Base-by-base conservation (phyloP, 164 flowering plant species). In the Paratinospora sagittata region DNA sequence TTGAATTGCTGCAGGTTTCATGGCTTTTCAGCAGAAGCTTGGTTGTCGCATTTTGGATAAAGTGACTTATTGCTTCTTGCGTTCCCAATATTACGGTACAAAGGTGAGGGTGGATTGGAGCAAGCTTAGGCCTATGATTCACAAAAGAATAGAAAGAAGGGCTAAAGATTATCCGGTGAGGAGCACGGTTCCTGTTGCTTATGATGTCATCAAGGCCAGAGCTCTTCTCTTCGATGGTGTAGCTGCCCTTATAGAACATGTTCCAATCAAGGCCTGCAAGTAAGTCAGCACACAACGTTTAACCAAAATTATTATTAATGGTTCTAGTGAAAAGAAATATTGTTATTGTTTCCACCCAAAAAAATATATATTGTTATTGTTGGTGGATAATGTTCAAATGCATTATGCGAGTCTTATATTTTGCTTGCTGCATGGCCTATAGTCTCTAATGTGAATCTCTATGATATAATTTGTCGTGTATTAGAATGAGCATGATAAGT, bases 251-350 rank as follows among this genome's bases (percentile, higher is more conserved):
- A 78, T 95, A 73, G 81, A 80, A 71, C 55, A 64, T 11, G 67
- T 89, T 27, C 93, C 97, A 5, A 70, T 88, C 71, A 65, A 83
- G 71, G 75, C 93, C 26, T 95, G 97, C 93, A 92, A 87, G 98
- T 95, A 82, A 82, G 89, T 80, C 6, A 24, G 13, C 41, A 41
- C n/a, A n/a, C n/a, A 52, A 27, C 52, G 34, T 37, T n/a, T 24
- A 43, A 47, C 4, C 67, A n/a, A 19, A 3, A 8, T n/a, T n/a
- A 1, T 34, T 33, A 39, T 36, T 7, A 11, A 41, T 43, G 4
- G 17, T 23, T n/a, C 17, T 67, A 41, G 7, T 36, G 24, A 2
- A 6, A 27, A 4, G n/a, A 21, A 14, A 21, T 41, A 67, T 43
- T 21, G n/a, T 19, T 33, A 2, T 10, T 21, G 12, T 67, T 9